These are phyloP conservation scores for Pythium aphanidermatum DNA, from an alignment of 352 stramenopile genomes.

Conservation along the genomic window DNA sequence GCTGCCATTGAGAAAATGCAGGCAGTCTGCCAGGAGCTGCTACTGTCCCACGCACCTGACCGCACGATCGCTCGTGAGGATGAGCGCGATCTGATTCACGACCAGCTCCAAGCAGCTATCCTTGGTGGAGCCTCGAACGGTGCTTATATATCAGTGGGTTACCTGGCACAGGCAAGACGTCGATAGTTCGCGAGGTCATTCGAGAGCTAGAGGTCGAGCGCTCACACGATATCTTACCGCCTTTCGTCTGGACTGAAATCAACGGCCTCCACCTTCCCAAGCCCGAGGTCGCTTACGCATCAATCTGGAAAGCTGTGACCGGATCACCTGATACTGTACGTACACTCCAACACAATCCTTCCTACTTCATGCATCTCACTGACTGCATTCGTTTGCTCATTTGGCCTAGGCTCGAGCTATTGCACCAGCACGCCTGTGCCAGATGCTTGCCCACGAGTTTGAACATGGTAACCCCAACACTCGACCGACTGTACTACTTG, in stretches of 20 bases:
- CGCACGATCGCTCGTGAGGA: conserved; percentile 54
- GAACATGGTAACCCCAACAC: conserved; percentile 23
- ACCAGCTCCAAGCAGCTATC: conserved; percentile 44
- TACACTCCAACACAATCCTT: neutral
- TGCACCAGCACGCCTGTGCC: conserved; percentile 29
- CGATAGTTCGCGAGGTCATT: conserved; percentile 66
- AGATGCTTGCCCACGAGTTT: conserved; percentile 44
- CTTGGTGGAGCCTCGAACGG: conserved; percentile 39
- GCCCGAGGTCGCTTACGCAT: conserved; percentile 53
- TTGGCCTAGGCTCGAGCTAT: conserved; percentile 20
- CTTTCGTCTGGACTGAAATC: conserved; percentile 60
- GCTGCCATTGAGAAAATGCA: conserved; percentile 33
- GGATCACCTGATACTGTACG: conserved; percentile 10
- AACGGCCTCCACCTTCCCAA: conserved; percentile 68
- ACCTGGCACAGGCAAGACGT: conserved; percentile 63
- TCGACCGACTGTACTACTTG: conserved; percentile 47
- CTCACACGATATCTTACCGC: conserved; percentile 23
- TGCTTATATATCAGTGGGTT: conserved; percentile 70
- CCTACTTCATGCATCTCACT: neutral
- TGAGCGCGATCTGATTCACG: conserved; percentile 53
- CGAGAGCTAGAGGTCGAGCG: conserved; percentile 34
- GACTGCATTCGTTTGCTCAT: neutral
- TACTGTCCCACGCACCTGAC: conserved; percentile 48
- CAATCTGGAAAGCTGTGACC: conserved; percentile 52
- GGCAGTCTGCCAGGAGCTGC: conserved; percentile 49